Base-by-base conservation (phyloP, 2,329 filamentous ascomycete species). In the Emergomyces orientalis region DNA sequence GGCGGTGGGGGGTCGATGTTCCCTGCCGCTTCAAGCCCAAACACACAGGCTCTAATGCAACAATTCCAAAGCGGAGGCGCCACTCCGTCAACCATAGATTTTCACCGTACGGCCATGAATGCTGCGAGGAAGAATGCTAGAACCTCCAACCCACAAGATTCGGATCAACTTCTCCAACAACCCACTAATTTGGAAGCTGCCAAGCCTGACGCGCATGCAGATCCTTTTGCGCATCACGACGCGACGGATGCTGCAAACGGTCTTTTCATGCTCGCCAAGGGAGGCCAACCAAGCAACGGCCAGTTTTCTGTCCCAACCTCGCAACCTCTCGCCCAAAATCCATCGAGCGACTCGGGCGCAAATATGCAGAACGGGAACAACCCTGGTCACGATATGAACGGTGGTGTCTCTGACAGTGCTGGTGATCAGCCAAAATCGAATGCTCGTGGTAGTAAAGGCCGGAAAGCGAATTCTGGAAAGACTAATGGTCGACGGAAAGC, bases 1-100 rank as follows among this genome's bases (percentile, higher is more conserved):
- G 94, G 94, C 65, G 93, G 93, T 68, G 91, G 92, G 74, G 93
- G 92, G 70, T 96, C 92, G 69, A 97, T 97, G 91, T 97, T 97
- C 80, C 91, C 93, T 63, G n/a, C 56, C 5, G 90, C 88, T 62
- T 88, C 91, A 2, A 96, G 89, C 73, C 92, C 91, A 4, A 95
- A 90, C 74, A 90, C 90, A 0, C 88, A 91, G 78, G 88, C 89
- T 59, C 78, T 97, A 7, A 90, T 92, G 76, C 88, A 88, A 65
- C 88, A 89, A 68, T 79, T 94, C 45, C 86, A 90, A 67, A 89
- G 85, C 72, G 90, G 90, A 67, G 89, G 88, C 62, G 89, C 91
- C 3, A 99, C 94, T 1, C 94, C 94, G 9, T 88, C 88, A 65
- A 96, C 93, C 0, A 79, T 96, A 59, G 94, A 99, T 71, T 99